phyloP scores from a whole-genome alignment of 768 basidiomycete species.

The Tremella yokohamensis region DNA sequence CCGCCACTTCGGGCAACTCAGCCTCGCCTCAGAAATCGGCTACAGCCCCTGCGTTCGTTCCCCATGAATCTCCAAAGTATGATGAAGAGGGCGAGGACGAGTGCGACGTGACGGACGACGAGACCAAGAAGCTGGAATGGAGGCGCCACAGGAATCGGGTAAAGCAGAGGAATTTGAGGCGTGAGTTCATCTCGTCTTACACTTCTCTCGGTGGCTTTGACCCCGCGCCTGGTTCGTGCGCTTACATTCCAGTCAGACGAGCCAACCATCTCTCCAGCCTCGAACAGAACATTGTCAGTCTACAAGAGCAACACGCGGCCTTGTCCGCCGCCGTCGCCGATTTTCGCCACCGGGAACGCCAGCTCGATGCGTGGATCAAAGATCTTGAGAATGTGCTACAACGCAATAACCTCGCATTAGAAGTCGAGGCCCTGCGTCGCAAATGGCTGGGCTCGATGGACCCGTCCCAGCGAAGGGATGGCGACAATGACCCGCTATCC shows the following conservation, averaged over 20 bases:
- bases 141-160: constrained; percentile 38
- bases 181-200: constrained; percentile 17
- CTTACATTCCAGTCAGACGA: constrained; percentile 27
- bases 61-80: neutral
- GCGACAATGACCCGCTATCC: neutral
- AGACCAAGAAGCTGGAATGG: constrained; percentile 27
- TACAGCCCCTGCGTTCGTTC: neutral
- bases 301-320: constrained; percentile 17
- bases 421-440: constrained; percentile 19
- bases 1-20: neutral
- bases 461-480: neutral
- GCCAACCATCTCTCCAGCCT: constrained; percentile 34
- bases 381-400: constrained; percentile 23
- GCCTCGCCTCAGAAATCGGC: constrained; percentile 3
- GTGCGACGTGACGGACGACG: constrained; percentile 10
- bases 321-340: constrained; percentile 10
- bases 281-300: constrained; percentile 18
- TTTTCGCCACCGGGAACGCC: constrained; percentile 16
- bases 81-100: constrained; percentile 2
- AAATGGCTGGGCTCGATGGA: constrained; percentile 8
- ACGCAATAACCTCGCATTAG: constrained; percentile 17
- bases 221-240: neutral
- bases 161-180: constrained; percentile 36
- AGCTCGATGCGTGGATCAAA: constrained; percentile 22
- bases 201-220: neutral